Base-by-base conservation (phyloP, 1,139 yeast genomes). In the Pichia sp. region DNA sequence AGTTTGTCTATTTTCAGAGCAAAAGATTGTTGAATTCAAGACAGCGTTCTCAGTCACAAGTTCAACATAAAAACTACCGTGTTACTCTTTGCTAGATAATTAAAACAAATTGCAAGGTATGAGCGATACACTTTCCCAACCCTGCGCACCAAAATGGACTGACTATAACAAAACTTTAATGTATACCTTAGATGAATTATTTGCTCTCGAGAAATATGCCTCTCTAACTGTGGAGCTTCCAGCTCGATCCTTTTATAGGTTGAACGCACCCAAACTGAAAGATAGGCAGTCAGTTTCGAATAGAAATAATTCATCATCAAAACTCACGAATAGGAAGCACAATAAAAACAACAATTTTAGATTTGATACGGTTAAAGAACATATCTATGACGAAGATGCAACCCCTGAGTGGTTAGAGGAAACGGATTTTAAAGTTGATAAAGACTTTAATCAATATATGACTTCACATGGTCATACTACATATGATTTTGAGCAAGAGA, bases 371-470 rank as follows among this genome's bases (percentile, higher is more conserved):
- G 10, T 7, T 21, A 30, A 18, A 6, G 32, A 30, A 4, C 32
- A 30, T 30, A 30, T 14, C n/a, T 30, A 18, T 18, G 32, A 30
- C 11, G 55, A 53, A 15, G 55, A 53, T 9, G 53, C 47, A 8
- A 35, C 36, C 12, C 61, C 61, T 2, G 60, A 52, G 38, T 57
- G 61, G 61, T 44, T 52, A 30, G 53, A 49, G 10, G 61, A 56
- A 31, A 52, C 58, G 2, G 58, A 57, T 37, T 56, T 56, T 43
- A 53, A 55, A 35, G 53, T 52, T 7, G 61, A 57, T 34, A 35
- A 45, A 10, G 54, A 51, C 42, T 52, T 57, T 28, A 47, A 53
- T 9, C 37, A 48, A 7, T 57, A 54, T 40, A 40, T 44, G 35
- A 34, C 43, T 4, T 51, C 48, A 18, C 59, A 58, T 4, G 21